Evolutionary conservation across 257 asterid genomes (phyloP).

Genomic region (Solanum piurae): DNA sequence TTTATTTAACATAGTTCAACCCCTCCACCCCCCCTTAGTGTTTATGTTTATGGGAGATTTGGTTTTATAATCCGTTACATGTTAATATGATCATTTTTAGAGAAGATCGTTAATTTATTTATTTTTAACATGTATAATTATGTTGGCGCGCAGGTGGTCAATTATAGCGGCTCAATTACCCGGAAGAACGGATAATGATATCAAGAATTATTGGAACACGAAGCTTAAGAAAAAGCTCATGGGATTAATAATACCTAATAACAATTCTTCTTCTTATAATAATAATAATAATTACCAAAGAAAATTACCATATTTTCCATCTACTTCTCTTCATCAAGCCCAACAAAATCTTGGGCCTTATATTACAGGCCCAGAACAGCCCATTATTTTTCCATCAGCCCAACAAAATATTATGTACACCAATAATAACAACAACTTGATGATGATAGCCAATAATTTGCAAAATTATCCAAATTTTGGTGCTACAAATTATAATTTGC

Average conservation of each 20-base stretch:
- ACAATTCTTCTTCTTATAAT: not conserved
- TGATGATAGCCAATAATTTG: not conserved
- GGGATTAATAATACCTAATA: slow-evolving; percentile 13
- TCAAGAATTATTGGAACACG: slow-evolving; percentile 87
- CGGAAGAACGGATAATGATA: slow-evolving; percentile 78
- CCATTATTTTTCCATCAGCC: slow-evolving; percentile 18
- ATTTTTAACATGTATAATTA: not conserved
- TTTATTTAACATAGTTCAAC: not conserved
- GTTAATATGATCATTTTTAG: not conserved
- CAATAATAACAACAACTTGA: slow-evolving; percentile 4
- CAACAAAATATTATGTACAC: slow-evolving; percentile 13
- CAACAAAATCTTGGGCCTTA: not conserved
- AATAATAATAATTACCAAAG: not conserved
- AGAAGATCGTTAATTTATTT: not conserved
- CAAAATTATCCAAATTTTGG: slow-evolving; percentile 5
- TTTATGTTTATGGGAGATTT: not conserved
- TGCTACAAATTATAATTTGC: not conserved
- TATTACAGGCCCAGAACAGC: slow-evolving; percentile 2
- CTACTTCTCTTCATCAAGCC: slow-evolving; percentile 11
- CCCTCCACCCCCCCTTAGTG: too few species aligned
- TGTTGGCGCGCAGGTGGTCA: slow-evolving; percentile 46
- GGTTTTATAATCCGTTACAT: not conserved
- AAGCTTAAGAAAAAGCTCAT: slow-evolving; percentile 78
- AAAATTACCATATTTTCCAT: slow-evolving; percentile 18
- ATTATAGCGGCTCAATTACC: slow-evolving; percentile 71